phyloP scores from a whole-genome alignment of 257 asterid genomes.

The Nicotiana otophora region DNA sequence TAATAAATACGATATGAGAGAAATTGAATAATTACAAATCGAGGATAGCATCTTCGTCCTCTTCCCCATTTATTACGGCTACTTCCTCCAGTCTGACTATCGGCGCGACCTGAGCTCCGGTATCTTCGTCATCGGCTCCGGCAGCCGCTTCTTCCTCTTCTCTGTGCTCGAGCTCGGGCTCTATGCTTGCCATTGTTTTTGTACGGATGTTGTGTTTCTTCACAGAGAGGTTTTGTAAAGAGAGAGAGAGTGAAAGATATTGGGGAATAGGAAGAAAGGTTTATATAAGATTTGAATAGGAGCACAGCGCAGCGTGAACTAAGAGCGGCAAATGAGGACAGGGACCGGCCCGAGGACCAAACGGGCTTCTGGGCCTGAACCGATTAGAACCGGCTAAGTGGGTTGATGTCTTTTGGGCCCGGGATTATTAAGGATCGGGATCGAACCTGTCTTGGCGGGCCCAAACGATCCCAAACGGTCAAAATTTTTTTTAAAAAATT shows the following conservation, averaged over 20 bases:
- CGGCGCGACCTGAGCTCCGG: constrained; percentile 69
- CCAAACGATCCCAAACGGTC: too few species aligned
- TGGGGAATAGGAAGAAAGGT: constrained; percentile 2
- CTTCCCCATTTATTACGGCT: constrained; percentile 58
- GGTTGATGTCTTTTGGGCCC: too few species aligned
- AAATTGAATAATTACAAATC: constrained; percentile 29
- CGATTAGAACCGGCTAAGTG: too few species aligned
- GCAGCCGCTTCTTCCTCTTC: constrained; percentile 36
- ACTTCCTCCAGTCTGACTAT: constrained; percentile 51
- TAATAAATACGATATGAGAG: background rate
- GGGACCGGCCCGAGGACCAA: too few species aligned
- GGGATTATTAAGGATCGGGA: too few species aligned
- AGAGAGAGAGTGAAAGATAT: background rate
- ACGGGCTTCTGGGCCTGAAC: too few species aligned
- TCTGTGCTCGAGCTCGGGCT: constrained; percentile 32
- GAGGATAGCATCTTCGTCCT: constrained; percentile 45
- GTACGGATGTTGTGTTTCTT: background rate
- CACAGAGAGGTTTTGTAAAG: background rate
- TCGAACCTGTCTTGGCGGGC: too few species aligned
- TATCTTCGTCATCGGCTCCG: constrained; percentile 56
- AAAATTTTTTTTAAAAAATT: too few species aligned
- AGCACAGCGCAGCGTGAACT: too few species aligned
- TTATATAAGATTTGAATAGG: background rate
- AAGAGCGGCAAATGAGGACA: too few species aligned
- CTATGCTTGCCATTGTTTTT: constrained; percentile 33